phyloP scores from a whole-genome alignment of 148 eudicot species.

The Fallopia convolvulus region DNA sequence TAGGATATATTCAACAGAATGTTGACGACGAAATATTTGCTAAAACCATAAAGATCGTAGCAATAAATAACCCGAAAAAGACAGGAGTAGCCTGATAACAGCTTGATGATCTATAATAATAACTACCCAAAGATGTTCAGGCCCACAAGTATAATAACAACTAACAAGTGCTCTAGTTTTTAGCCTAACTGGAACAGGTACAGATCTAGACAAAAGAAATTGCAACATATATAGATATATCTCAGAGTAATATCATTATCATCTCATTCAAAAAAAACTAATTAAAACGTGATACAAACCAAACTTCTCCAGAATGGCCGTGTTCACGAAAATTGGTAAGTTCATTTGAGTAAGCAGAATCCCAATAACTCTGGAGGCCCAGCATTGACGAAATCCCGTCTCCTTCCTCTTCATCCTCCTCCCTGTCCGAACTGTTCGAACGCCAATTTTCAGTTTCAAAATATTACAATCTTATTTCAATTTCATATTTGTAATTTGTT shows the following conservation, averaged over 20 bases:
- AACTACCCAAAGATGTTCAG: not conserved
- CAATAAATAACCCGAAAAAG: not conserved
- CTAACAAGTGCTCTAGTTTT: not conserved
- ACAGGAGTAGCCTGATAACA: not conserved
- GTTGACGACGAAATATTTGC: not conserved
- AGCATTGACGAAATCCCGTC: conserved; percentile 78
- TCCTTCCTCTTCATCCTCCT: conserved; percentile 75
- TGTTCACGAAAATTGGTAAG: conserved; percentile 85
- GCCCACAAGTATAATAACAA: not conserved
- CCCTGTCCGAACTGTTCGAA: conserved; percentile 79
- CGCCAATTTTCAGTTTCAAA: not conserved
- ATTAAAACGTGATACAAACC: conserved; percentile 37
- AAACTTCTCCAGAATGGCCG: conserved; percentile 99
- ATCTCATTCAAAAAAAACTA: not conserved
- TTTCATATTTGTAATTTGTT: not conserved
- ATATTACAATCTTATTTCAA: not conserved
- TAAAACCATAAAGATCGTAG: not conserved
- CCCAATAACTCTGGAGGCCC: conserved; percentile 99
- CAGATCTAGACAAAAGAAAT: not conserved
- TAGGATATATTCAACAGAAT: not conserved
- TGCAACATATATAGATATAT: not conserved
- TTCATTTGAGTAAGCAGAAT: conserved; percentile 76
- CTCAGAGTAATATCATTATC: not conserved
- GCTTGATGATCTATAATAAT: conserved; percentile 2
- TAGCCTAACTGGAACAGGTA: not conserved